These are phyloP conservation scores for Artemisia argyi DNA, from an alignment of 129 eudicot genomes.

Conservation along the genomic window DNA sequence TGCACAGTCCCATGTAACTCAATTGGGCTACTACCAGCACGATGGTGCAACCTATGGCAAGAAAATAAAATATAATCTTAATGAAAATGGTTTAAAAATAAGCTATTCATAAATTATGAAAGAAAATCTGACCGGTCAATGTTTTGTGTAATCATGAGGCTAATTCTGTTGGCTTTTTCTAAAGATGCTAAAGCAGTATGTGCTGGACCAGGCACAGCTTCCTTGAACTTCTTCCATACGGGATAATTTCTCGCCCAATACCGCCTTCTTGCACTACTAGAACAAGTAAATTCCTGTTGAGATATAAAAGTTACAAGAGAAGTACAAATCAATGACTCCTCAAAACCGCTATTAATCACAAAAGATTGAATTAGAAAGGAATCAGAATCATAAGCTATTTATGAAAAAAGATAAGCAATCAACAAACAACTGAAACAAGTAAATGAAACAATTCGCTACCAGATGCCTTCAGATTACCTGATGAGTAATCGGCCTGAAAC, in stretches of 20 bases:
- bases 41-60: conserved; percentile 83
- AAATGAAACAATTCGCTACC: conserved; percentile 23
- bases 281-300: conserved; percentile 76
- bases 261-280: conserved; percentile 75
- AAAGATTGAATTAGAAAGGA: neutral
- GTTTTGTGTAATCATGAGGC: conserved; percentile 86
- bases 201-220: conserved; percentile 80
- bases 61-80: conserved; percentile 19
- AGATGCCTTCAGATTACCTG: conserved; percentile 78
- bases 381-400: neutral
- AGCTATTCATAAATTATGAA: neutral
- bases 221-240: conserved; percentile 80
- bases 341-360: neutral
- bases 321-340: neutral
- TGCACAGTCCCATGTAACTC: conserved; percentile 96
- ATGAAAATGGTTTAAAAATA: neutral
- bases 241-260: conserved; percentile 98
- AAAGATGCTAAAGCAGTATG: conserved; percentile 78
- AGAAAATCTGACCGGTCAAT: conserved; percentile 69
- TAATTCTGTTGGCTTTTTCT: conserved; percentile 70
- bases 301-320: conserved; percentile 25
- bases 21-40: conserved; percentile 91
- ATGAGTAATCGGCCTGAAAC: conserved; percentile 94
- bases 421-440: neutral
- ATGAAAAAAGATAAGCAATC: conserved; percentile 1